A percentile compares a stretch with the other conserved stretches of the same genome.
phyloP scores from a whole-genome alignment of 2,329 filamentous ascomycete genomes.

The Coniella vitis region DNA sequence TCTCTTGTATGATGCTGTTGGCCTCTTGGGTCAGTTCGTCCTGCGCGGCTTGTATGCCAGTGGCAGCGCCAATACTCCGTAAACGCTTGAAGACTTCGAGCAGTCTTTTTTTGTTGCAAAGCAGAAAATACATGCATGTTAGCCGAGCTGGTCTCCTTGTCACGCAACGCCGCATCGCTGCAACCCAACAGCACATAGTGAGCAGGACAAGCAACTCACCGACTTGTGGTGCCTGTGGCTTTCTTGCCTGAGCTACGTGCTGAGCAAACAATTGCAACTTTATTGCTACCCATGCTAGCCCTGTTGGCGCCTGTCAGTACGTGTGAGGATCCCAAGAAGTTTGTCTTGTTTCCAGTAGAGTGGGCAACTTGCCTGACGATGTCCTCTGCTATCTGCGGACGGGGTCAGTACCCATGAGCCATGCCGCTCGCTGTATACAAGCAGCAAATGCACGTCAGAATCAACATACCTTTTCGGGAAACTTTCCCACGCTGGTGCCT shows the following conservation, averaged over 20 bases:
- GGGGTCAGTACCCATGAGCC: slow-evolving; percentile 18
- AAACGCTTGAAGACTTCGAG: slow-evolving; percentile 55
- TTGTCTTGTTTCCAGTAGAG: not conserved
- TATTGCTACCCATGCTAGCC: slow-evolving; percentile 57
- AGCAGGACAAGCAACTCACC: slow-evolving; percentile 48
- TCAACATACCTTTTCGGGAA: slow-evolving; percentile 56
- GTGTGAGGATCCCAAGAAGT: too few species aligned
- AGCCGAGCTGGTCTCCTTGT: not conserved
- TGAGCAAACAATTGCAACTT: slow-evolving; percentile 90
- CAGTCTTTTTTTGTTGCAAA: slow-evolving; percentile 32
- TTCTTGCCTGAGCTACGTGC: slow-evolving; percentile 93
- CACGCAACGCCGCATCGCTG: too few species aligned
- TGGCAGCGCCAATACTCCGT: slow-evolving; percentile 44
- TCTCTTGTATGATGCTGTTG: slow-evolving; percentile 68
- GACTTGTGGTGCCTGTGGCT: slow-evolving; percentile 88
- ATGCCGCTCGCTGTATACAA: not conserved
- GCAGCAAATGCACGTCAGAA: not conserved
- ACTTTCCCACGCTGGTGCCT: slow-evolving; percentile 93
- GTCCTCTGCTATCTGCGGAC: slow-evolving; percentile 52
- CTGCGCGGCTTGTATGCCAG: slow-evolving; percentile 46
- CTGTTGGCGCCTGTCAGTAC: too few species aligned
- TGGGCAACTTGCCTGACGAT: slow-evolving; percentile 53
- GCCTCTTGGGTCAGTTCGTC: slow-evolving; percentile 55
- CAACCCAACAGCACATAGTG: not conserved
- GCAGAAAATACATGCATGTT: not conserved